phyloP scores from a whole-genome alignment of 331 rosid species.

The Malus hybrid region DNA sequence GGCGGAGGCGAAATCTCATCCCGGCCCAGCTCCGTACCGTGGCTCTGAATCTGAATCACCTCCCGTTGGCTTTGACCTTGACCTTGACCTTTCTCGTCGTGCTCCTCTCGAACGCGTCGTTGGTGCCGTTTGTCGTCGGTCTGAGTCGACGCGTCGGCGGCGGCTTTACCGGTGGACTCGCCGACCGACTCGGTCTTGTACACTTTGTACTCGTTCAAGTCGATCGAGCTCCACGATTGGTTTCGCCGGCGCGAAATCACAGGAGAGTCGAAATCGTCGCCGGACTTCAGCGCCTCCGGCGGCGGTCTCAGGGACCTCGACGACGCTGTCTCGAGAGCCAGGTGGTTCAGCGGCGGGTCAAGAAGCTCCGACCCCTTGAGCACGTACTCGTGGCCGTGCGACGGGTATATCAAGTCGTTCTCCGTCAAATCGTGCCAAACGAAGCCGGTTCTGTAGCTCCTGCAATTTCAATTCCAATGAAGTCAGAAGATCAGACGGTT shows the following conservation, averaged over 20 bases:
- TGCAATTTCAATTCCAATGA: neutral
- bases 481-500: neutral
- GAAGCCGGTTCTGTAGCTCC: slow-evolving; percentile 83
- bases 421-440: slow-evolving; percentile 95
- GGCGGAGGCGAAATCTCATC: slow-evolving; percentile 96
- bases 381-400: slow-evolving; percentile 83
- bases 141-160: slow-evolving; percentile 90
- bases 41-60: slow-evolving; percentile 13
- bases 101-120: slow-evolving; percentile 39
- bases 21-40: slow-evolving; percentile 66
- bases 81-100: slow-evolving; percentile 10
- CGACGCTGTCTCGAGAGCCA: slow-evolving; percentile 33
- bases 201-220: slow-evolving; percentile 77
- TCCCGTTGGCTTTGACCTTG: slow-evolving; percentile 20
- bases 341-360: slow-evolving; percentile 24
- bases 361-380: slow-evolving; percentile 87
- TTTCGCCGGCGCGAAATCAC: slow-evolving; percentile 48
- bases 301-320: slow-evolving; percentile 51
- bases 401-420: slow-evolving; percentile 80
- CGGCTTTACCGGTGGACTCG: slow-evolving; percentile 52
- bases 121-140: slow-evolving; percentile 75
- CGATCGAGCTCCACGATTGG: slow-evolving; percentile 89
- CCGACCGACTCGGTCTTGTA: slow-evolving; percentile 71
- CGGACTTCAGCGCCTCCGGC: slow-evolving; percentile 30
- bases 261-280: slow-evolving; percentile 51